Evolutionary conservation across 1,139 yeast species (phyloP).

Genomic region (Pichia sp.): DNA sequence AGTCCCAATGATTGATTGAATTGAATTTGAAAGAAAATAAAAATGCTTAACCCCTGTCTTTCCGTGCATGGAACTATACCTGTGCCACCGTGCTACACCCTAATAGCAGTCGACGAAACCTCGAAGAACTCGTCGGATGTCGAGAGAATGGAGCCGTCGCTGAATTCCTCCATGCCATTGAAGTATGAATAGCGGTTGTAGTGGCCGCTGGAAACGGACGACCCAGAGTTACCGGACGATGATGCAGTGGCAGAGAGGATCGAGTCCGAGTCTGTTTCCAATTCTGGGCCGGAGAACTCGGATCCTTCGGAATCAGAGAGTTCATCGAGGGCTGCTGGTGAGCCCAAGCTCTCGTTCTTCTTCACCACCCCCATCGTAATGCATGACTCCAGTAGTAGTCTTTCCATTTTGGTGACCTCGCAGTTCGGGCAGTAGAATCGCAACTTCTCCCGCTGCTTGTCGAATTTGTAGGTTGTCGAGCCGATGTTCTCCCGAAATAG

Average conservation of each 20-base stretch:
- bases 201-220: neutral
- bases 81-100: neutral
- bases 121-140: slow-evolving; percentile 14
- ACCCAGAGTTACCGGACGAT: neutral
- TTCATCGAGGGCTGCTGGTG: neutral
- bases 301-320: slow-evolving; percentile 34
- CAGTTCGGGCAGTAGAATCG: slow-evolving; percentile 58
- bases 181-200: neutral
- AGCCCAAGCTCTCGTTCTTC: slow-evolving; percentile 2
- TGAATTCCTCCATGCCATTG: neutral
- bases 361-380: slow-evolving; percentile 43
- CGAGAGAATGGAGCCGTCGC: slow-evolving; percentile 9
- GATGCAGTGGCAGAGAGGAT: neutral
- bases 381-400: slow-evolving; percentile 45
- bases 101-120: slow-evolving; percentile 1
- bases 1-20: neutral
- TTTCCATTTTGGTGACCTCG: slow-evolving; percentile 48
- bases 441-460: slow-evolving; percentile 21
- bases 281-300: slow-evolving; percentile 8
- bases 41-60: neutral
- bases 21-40: neutral
- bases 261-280: slow-evolving; percentile 1
- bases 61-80: neutral
- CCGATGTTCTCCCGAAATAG: slow-evolving; percentile 44
- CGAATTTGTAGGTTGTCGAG: slow-evolving; percentile 27